Base-by-base conservation (phyloP, 2,329 filamentous ascomycete species). In the Aureobasidium vineae region DNA sequence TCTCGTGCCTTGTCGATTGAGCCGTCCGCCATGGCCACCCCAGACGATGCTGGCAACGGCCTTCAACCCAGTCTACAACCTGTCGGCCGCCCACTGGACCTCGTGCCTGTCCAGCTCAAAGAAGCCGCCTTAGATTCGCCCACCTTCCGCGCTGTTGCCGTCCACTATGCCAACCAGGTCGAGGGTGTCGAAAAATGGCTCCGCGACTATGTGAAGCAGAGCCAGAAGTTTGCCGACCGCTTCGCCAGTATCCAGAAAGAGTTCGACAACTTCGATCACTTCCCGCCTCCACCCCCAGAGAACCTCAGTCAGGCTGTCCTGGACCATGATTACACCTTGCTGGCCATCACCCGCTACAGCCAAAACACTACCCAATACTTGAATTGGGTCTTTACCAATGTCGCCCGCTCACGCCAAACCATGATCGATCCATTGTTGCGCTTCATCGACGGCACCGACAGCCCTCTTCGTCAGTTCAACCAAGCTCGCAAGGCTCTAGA, bases 101-200 rank as follows among this genome's bases (percentile, higher is more conserved):
- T 81, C 65, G 80, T 81, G 77, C 92, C 95, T 52, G 93, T 98
- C 41, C 88, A 88, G 68, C 85, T 98, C 72, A 95, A 94, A 80
- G 95, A 99, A 84, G 95, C 95, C 60, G 90, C 92, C 23, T 90
- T 98, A 80, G 95, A 99, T 79, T 97, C 93, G 45, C 95, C 95
- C 31, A 96, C 93, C 41, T 98, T 98, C 77, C 91, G 95, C 70
- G 91, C 93, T 54, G 91, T 91, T 26, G 86, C 91, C 49, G 81
- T 90, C 54, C 92, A 97, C 79, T 97, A 97, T 75, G 85, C 87
- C 69, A 95, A 98, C 70, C 94, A 99, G 80, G 86, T 97, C 73
- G 95, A 98, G 70, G 85, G 87, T 66, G 85, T 98, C 68, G 95
- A 98, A 78, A 88, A 86, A 83, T 99, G 95, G 95, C 90, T 99